These are phyloP conservation scores for Chrysosporium keratinophilum DNA, from an alignment of 2,329 filamentous ascomycete genomes.

Conservation along the genomic window DNA sequence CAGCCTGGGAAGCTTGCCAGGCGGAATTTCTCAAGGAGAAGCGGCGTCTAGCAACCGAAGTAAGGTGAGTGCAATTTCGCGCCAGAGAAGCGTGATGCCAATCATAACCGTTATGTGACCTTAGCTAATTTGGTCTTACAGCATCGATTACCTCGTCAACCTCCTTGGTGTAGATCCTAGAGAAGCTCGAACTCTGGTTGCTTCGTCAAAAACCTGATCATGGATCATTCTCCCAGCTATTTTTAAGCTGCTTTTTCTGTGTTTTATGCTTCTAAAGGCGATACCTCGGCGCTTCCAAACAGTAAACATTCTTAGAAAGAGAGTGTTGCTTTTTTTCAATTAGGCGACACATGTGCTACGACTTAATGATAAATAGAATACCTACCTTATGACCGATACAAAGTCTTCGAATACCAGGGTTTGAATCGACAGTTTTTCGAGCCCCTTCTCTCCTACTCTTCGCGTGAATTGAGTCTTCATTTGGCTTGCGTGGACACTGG, in stretches of 20 bases:
- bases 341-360: conserved; percentile 6
- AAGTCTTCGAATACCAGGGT: not conserved
- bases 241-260: not conserved
- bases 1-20: conserved; percentile 62
- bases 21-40: conserved; percentile 63
- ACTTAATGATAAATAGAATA: conserved; percentile 11
- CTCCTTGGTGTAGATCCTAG: conserved; percentile 48
- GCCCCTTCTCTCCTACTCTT: not conserved
- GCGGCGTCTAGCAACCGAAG: conserved; percentile 56
- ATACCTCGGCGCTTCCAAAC: not conserved
- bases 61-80: conserved; percentile 55
- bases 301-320: not conserved
- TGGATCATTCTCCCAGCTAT: not conserved
- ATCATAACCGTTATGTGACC: not conserved
- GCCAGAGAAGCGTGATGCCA: not conserved
- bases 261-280: not conserved
- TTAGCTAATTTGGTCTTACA: conserved; percentile 24
- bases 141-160: conserved; percentile 54
- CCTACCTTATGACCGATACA: not conserved
- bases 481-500: not conserved
- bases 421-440: not conserved
- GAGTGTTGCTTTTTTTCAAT: not conserved
- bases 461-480: not conserved
- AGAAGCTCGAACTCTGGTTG: conserved; percentile 42
- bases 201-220: conserved; percentile 1